A percentile compares a stretch with the other conserved stretches of the same genome.
Evolutionary conservation across 75 land plant species (phyloP).

Genomic region (Pinus tabuliformis): DNA sequence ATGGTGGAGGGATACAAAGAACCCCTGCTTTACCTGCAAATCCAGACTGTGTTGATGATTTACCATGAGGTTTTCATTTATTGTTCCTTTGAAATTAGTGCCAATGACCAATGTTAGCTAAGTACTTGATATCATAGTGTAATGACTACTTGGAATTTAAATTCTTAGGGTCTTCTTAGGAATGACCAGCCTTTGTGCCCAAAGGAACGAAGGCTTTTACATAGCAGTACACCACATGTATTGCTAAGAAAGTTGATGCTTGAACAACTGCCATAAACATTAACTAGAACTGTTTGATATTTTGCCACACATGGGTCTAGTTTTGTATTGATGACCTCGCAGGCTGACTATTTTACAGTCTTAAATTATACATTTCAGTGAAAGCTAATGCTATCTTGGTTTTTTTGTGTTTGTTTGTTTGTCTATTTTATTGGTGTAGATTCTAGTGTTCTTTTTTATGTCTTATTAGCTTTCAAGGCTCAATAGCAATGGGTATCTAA

Average conservation of each 20-base stretch:
- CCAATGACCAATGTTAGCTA: neutral
- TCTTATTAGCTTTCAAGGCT: neutral
- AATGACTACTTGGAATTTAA: neutral
- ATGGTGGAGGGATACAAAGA: no score
- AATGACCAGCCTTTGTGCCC: neutral
- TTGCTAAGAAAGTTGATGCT: neutral
- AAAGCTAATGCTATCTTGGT: neutral
- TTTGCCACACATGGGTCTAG: neutral
- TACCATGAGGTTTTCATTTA: neutral
- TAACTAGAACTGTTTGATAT: neutral
- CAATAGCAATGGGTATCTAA: neutral
- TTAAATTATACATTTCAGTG: neutral
- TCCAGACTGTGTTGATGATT: neutral
- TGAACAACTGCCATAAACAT: neutral
- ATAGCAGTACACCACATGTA: neutral
- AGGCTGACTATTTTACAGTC: neutral
- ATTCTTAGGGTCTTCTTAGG: neutral
- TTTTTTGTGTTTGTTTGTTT: no score
- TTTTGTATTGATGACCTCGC: neutral
- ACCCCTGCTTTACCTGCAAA: no score
- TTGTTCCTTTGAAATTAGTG: neutral
- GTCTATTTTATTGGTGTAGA: neutral
- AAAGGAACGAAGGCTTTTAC: neutral
- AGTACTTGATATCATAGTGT: neutral
- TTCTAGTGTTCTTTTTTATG: neutral